Evolutionary conservation across 345 rosid genomes (phyloP), one percentile per base, ranked within the genome.

Genomic region (Mallotus nudiflorus): DNA sequence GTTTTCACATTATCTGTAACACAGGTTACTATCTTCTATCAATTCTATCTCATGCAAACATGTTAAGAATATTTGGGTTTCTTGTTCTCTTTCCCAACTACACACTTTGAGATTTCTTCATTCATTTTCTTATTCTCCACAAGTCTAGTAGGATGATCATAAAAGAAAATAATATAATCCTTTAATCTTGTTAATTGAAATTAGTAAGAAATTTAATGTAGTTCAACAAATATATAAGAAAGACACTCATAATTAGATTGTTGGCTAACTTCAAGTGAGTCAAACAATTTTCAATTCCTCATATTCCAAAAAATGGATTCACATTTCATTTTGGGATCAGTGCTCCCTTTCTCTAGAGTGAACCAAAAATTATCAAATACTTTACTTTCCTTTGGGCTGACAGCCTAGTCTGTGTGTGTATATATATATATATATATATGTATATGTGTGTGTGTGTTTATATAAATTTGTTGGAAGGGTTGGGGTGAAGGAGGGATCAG

Each of bases 1-100:
- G 72, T 70, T 68, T 95, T 95, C 77, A 92, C 99, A 24, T 85
- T 92, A 74, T 73, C 83, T 59, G 97, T 92, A 82, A 92, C 97
- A 46, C 99, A 92, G 97, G 99, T 94, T 78, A 42, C 18, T 76
- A 39, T 62, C 33, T 80, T 70, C 61, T 61, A 39, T 25, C 31
- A 33, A 51, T 61, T 62, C 62, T 46, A 22, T 69, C 40, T 57
- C 27, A 52, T 58, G 62, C 48, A 42, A n/a, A 51, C 51, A 15
- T 16, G 33, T 53, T 39, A 69, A 29, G 42, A 63, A 2, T 37
- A 40, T 46, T 51, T 69, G 61, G 27, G 31, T 24, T 33, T 59
- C 25, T 9, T 33, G 39, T 62, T 66, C 29, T 61, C 25, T 29
- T 37, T 62, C 9, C 18, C 18, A 24, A 46, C 31, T 20, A n/a